Percentiles rank a stretch among this genome's conserved stretches.
phyloP scores from a whole-genome alignment of 164 flowering plant genomes.

The Protea cynaroides region DNA sequence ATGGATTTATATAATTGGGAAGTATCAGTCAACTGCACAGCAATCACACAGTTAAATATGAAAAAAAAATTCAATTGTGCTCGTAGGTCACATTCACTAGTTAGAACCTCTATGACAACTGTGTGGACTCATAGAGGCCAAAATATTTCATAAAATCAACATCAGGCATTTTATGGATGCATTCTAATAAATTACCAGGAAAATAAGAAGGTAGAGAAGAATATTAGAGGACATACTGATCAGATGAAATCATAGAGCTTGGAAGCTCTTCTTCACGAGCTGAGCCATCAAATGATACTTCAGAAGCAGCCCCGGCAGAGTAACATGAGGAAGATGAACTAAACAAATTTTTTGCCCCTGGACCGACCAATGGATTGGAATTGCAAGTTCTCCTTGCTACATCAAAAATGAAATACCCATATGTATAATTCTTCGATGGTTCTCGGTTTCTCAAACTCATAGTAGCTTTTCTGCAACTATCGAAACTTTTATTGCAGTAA shows the following conservation, averaged over 20 bases:
- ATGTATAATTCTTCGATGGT: slow-evolving; percentile 22
- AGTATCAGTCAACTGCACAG: too few species aligned
- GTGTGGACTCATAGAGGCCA: too few species aligned
- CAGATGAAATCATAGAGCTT: slow-evolving; percentile 30
- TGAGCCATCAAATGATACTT: slow-evolving; percentile 46
- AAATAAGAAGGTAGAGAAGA: neutral
- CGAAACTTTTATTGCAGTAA: slow-evolving; percentile 26
- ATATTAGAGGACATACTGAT: slow-evolving; percentile 37
- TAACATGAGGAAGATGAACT: slow-evolving; percentile 26
- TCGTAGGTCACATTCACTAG: too few species aligned
- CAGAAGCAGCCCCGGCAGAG: slow-evolving; percentile 50
- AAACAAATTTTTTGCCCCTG: slow-evolving; percentile 21
- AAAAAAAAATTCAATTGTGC: too few species aligned
- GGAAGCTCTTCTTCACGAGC: slow-evolving; percentile 36
- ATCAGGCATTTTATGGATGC: neutral
- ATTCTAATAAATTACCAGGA: neutral
- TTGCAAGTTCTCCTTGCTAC: slow-evolving; percentile 17
- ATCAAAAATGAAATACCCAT: slow-evolving; percentile 37
- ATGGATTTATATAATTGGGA: too few species aligned
- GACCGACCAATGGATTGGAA: slow-evolving; percentile 9
- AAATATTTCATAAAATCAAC: too few species aligned
- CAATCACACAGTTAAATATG: too few species aligned
- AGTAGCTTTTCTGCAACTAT: slow-evolving; percentile 32
- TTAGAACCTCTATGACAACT: too few species aligned
- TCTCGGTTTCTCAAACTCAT: slow-evolving; percentile 38